These are phyloP conservation scores for Clitoria ternatea DNA, from an alignment of 306 rosid genomes.

Conservation along the genomic window DNA sequence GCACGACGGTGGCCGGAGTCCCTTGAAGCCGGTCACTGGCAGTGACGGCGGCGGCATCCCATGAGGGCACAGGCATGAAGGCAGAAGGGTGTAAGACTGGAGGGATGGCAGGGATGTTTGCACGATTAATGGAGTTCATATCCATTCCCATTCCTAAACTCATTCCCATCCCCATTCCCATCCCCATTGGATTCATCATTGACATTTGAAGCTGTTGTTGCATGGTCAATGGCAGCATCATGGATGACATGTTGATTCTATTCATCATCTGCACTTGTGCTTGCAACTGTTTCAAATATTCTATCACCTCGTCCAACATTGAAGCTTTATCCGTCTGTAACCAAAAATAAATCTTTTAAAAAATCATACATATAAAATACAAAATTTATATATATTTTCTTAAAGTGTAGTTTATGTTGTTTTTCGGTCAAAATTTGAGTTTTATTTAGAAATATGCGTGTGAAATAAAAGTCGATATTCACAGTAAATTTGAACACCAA, in stretches of 20 bases:
- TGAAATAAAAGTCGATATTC: too few species aligned
- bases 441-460: too few species aligned
- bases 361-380: background rate
- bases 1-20: conserved; percentile 26
- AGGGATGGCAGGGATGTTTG: conserved; percentile 50
- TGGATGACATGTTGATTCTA: conserved; percentile 63
- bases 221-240: conserved; percentile 74
- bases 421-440: too few species aligned
- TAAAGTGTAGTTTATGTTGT: too few species aligned
- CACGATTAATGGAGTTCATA: conserved; percentile 43
- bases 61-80: conserved; percentile 65
- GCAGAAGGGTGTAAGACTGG: conserved; percentile 62
- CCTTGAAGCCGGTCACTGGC: conserved; percentile 35
- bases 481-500: too few species aligned
- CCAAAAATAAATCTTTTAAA: background rate
- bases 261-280: conserved; percentile 82
- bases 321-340: conserved; percentile 89
- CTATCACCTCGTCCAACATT: conserved; percentile 94
- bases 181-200: conserved; percentile 64
- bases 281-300: conserved; percentile 82
- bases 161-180: conserved; percentile 57
- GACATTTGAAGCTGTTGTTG: conserved; percentile 90
- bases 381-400: too few species aligned
- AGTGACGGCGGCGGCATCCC: conserved; percentile 45
- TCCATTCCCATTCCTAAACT: conserved; percentile 65